Base-by-base conservation (phyloP, 176 grass and related monocot genomes). In the Zea luxurians region DNA sequence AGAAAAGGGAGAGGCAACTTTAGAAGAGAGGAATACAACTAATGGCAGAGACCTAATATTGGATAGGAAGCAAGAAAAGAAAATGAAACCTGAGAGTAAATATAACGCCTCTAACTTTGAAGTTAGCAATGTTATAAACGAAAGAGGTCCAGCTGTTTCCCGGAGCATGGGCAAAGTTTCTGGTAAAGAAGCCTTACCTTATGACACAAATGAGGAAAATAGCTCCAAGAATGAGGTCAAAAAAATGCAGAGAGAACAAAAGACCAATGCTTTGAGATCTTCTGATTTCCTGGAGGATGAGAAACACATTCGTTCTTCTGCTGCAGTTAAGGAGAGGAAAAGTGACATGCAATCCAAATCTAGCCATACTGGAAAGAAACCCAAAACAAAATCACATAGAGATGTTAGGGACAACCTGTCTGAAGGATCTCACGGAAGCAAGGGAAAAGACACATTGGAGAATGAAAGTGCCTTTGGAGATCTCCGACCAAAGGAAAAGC, bases 21-120 rank as follows among this genome's bases (percentile, higher is more conserved):
- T 79, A 37, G 82, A 86, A 70, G 84, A 88, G 41, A 86, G 48
- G 83, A 87, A 84, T 52, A 58, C 79, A 81, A 80, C 41, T 82
- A 87, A 20, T 73, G 71, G 81, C 48, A 92, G 67, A 62, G 70
- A 85, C 54, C 62, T 80, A 55, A 47, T 58, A 70, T 45, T 71
- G 70, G 87, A 91, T 70, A 82, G 79, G 61, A 86, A 87, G 50
- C 93, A 90, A 72, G 92, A 99, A 85, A 86, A 57, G 60, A 92
- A 80, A 92, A 65, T 70, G 54, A 94, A 89, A 80, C 53, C 80
- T 47, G 86, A 92, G 72, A 89, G 87, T 68, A 82, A 80, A 78
- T 75, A 7, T 74, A 73, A 85, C 78, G 42, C 41, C 12, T 50
- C 66, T 66, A 86, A 86, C 72, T 83, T 66, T 61, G 89, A 84